phyloP scores from a whole-genome alignment of 2,329 filamentous ascomycete genomes.

The Didymella lethalis region DNA sequence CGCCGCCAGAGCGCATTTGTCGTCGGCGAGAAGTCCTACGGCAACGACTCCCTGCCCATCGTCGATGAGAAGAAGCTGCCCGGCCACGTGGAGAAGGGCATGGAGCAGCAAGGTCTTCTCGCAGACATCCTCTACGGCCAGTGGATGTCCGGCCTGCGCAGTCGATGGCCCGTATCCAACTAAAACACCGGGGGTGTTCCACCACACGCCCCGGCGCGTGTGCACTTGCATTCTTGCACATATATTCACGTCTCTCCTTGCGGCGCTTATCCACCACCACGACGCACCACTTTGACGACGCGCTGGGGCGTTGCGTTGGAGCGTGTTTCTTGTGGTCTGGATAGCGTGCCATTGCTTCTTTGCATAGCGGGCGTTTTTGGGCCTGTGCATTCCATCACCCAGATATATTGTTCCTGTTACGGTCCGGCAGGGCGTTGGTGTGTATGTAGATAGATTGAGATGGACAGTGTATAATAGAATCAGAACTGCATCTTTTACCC shows the following conservation, averaged over 20 bases:
- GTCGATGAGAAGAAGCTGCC: conserved; percentile 63
- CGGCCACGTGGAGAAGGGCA: conserved; percentile 70
- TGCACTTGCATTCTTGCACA: conserved; percentile 20
- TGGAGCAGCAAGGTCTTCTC: conserved; percentile 91
- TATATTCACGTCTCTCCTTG: conserved; percentile 17
- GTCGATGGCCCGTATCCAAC: conserved; percentile 51
- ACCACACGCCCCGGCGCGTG: background rate
- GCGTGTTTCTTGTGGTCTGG: background rate
- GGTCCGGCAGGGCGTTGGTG: background rate
- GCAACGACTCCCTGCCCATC: conserved; percentile 48
- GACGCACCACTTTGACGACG: conserved; percentile 19
- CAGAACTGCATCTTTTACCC: conserved; percentile 6
- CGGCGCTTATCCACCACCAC: conserved; percentile 14
- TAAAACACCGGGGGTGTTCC: background rate
- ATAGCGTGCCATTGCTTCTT: background rate
- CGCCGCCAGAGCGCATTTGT: conserved; percentile 58
- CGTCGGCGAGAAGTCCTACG: conserved; percentile 54
- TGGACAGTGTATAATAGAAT: conserved; percentile 14
- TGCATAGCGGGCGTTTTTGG: conserved; percentile 1
- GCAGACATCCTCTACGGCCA: conserved; percentile 89
- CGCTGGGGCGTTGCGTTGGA: conserved; percentile 11
- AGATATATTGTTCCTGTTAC: background rate
- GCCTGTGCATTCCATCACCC: background rate
- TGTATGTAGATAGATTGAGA: conserved; percentile 4
- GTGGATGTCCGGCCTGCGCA: conserved; percentile 83